Evolutionary conservation across 1,139 yeast genomes (phyloP), one percentile per base, ranked within the genome.

Genomic region (Geotrichum europaeum): DNA sequence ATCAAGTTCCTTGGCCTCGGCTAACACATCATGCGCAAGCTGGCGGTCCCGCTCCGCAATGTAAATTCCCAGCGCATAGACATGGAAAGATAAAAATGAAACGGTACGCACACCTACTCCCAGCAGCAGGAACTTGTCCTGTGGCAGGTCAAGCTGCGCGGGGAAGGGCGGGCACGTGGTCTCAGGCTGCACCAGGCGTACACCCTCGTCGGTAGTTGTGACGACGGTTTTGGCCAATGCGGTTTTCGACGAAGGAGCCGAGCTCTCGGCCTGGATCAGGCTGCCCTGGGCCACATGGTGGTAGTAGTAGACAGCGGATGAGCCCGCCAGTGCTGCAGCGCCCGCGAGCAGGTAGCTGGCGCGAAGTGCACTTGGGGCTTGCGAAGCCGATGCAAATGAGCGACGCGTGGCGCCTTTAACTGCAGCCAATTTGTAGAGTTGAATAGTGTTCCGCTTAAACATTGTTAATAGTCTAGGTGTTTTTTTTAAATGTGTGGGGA

Each of bases 61-160:
- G 71, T 92, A 92, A 18, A 92, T 75, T 0, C 96, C 98, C 51
- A 89, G 77, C 0, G 90, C 96, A 70, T 92, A 92, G 3, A 94
- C 97, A 68, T 86, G 89, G 76, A 92, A 84, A n/a, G 81, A 78
- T 50, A 91, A 69, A 69, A 92, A 89, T 0, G 97, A 88, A 15
- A 92, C 97, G 0, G 86, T 76, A 68, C 98, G 78, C 3, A 86
- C 84, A 0, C 98, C 98, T 62, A 82, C 80, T 0, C 97, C 98
- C 13, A 94, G 69, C 54, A 91, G 72, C 55, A 79, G 75, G 68
- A 76, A 85, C 49, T 75, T 70, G 15, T 30, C 54, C 45, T 56
- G 51, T 5, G 59, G 51, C 24, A 61, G 28, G 2, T 25, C 12
- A 15, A 62, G n/a, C 24, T 32, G 49, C 10, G 43, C 55, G 1